Evolutionary conservation across 208 protist species (phyloP), one percentile per base, ranked within the genome.

Genomic region (Wallacemonas sp.): DNA sequence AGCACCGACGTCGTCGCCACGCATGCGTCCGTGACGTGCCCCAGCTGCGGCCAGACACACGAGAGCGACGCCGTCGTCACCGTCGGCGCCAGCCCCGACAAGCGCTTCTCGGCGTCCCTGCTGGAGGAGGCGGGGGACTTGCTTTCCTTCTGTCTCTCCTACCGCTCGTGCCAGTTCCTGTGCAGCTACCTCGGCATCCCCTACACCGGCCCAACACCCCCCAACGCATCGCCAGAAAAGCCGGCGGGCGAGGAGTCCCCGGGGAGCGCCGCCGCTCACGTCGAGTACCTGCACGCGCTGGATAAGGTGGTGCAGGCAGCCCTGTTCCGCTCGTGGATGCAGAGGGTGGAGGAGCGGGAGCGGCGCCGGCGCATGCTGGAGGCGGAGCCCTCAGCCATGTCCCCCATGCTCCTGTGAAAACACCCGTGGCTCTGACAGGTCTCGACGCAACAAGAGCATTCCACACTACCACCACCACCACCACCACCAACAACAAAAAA

Each of bases 261-360:
- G 43, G 30, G 46, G 48, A 23, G 33, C 36, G 21, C 63, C 56
- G 69, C 60, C 32, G 70, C 70, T 26, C 77, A 80, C 52, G 61
- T 85, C 0, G 73, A 90, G 58, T 89, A 80, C 49, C 49, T 87
- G 60, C 67, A 82, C 34, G 76, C 82, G 0, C 67, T 87, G n/a
- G 90, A 96, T 64, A 90, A 87, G 70, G 76, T 93, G 17, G 79
- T 96, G 32, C 80, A 88, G 36, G 85, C 77, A 4, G 76, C 74
- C 5, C 70, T 96, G 21, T 86, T 92, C 38, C 74, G 70, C 29
- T 61, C 78, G 14, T 81, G 76, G 79, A 74, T 78, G 56, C 61
- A 84, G 62, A 76, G 88, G 24, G 63, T 83, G 1, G 81, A 89
- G 61, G 82, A 87, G 65, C 61, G 80, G 67, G 80, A 77, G 65